Evolutionary conservation across 2,329 filamentous ascomycete species (phyloP).

Genomic region (Chrysosporium queenslandicum): DNA sequence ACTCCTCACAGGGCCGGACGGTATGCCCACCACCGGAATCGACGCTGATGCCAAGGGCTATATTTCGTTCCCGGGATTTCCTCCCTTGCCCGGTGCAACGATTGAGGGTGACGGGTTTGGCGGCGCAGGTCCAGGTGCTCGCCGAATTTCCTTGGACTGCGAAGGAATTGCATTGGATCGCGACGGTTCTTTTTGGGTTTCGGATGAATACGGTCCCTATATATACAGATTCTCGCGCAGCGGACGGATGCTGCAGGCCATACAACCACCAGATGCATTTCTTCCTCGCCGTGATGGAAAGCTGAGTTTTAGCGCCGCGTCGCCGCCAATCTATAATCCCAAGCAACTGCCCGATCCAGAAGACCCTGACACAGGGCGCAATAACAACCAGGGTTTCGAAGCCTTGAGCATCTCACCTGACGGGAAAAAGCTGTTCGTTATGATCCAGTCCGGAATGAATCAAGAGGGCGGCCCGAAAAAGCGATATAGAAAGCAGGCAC

Average conservation of each 20-base stretch:
- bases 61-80: constrained; percentile 49
- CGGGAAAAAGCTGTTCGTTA: constrained; percentile 53
- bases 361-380: constrained; percentile 51
- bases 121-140: constrained; percentile 48
- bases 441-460: constrained; percentile 56
- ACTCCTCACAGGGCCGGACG: constrained; percentile 53
- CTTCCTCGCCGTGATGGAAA: constrained; percentile 54
- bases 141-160: constrained; percentile 51
- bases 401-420: constrained; percentile 54
- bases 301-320: constrained; percentile 54
- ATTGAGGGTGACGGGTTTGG: constrained; percentile 61
- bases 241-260: constrained; percentile 53
- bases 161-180: constrained; percentile 55
- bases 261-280: constrained; percentile 54
- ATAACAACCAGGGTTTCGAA: constrained; percentile 69
- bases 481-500: constrained; percentile 47
- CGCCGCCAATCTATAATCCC: constrained; percentile 51
- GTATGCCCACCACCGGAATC: constrained; percentile 53
- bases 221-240: constrained; percentile 53
- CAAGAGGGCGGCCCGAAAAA: constrained; percentile 52
- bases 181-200: constrained; percentile 57
- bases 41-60: constrained; percentile 49
- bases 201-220: constrained; percentile 62
- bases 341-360: constrained; percentile 42
- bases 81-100: constrained; percentile 52